Evolutionary conservation across 2,329 filamentous ascomycete genomes (phyloP).

Genomic region (Colletotrichum brevisporum): DNA sequence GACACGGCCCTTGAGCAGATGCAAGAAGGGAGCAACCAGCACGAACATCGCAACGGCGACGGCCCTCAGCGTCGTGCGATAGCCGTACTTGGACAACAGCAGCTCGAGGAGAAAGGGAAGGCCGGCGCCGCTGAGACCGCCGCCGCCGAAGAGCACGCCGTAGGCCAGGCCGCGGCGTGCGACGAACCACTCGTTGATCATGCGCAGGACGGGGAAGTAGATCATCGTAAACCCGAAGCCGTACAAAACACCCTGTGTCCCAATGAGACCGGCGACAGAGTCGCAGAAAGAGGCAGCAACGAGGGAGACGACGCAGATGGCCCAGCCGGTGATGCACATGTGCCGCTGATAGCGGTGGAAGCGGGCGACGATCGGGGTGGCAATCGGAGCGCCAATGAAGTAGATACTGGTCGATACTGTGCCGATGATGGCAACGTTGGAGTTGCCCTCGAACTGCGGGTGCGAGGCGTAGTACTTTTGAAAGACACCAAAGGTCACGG

Average conservation of each 20-base stretch:
- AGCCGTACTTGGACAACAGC: constrained; percentile 58
- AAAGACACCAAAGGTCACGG: constrained; percentile 47
- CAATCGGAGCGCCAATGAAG: constrained; percentile 46
- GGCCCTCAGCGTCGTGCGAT: constrained; percentile 55
- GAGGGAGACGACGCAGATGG: constrained; percentile 9
- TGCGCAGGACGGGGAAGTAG: constrained; percentile 55
- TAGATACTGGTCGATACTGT: constrained; percentile 45
- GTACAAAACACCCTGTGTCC: constrained; percentile 49
- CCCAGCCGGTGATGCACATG: constrained; percentile 26
- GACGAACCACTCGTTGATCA: constrained; percentile 63
- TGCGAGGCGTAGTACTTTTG: constrained; percentile 47
- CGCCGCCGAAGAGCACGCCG: constrained; percentile 64
- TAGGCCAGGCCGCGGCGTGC: constrained; percentile 60
- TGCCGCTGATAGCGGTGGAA: constrained; percentile 39
- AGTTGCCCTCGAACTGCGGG: constrained; percentile 42
- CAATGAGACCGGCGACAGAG: constrained; percentile 43
- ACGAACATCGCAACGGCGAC: constrained; percentile 55
- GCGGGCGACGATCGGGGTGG: constrained; percentile 42
- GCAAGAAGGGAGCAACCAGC: constrained; percentile 55
- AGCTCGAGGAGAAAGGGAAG: constrained; percentile 60
- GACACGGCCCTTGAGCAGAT: constrained; percentile 57
- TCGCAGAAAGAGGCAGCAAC: constrained; percentile 43
- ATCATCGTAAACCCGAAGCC: constrained; percentile 55
- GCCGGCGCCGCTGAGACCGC: constrained; percentile 62
- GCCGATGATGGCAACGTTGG: constrained; percentile 46